A percentile compares a stretch with the other conserved stretches of the same genome.
Evolutionary conservation across 345 rosid genomes (phyloP).

Genomic region (Orychophragmus violaceus): DNA sequence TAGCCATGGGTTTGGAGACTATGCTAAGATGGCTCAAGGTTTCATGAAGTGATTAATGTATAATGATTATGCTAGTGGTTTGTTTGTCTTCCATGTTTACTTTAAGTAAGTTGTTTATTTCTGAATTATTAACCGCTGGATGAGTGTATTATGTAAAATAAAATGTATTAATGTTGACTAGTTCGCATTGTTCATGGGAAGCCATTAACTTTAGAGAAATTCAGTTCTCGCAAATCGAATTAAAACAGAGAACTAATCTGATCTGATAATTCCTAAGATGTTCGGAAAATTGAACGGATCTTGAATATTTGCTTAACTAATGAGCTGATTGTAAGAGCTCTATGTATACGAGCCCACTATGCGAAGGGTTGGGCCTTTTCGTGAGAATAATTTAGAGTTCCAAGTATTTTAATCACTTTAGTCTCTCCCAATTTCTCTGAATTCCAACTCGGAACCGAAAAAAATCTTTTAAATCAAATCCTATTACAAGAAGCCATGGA

Average conservation of each 20-base stretch:
- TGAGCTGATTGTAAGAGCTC: not conserved
- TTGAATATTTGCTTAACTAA: no score
- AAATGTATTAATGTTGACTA: not conserved
- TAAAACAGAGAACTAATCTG: no score
- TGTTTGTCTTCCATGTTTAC: slow-evolving; percentile 5
- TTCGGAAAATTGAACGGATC: no score
- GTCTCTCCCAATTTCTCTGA: not conserved
- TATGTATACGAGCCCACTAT: not conserved
- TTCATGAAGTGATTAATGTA: slow-evolving; percentile 34
- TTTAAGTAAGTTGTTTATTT: not conserved
- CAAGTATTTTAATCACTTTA: not conserved
- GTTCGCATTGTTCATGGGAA: not conserved
- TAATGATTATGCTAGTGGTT: not conserved
- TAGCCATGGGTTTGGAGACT: slow-evolving; percentile 41
- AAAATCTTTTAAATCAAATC: not conserved
- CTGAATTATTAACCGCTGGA: not conserved
- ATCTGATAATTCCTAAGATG: no score
- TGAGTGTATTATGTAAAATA: not conserved
- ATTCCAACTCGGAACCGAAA: not conserved
- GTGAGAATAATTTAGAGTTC: not conserved
- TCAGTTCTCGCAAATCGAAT: no score
- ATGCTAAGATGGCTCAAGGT: slow-evolving; percentile 64
- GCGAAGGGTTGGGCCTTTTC: not conserved
- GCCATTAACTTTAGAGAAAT: no score
- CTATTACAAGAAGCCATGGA: slow-evolving; percentile 23